phyloP scores from a whole-genome alignment of 805 yeast species.

The Kuraishia hungarica region DNA sequence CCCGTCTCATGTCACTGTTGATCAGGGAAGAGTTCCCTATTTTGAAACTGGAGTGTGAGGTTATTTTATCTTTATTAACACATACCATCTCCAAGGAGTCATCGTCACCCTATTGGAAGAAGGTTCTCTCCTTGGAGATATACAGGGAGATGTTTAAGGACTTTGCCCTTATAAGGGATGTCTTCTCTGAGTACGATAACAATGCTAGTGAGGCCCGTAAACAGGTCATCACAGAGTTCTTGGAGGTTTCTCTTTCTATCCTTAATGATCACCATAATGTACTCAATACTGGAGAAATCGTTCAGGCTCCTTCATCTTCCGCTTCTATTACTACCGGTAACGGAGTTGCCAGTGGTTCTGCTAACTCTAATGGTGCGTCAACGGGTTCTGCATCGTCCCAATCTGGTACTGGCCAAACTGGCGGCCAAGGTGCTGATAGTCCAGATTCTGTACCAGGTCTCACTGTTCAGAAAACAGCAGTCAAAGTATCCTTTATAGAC shows the following conservation, averaged over 20 bases:
- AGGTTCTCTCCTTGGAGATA: conserved; percentile 64
- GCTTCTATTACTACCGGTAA: conserved; percentile 6
- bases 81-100: conserved; percentile 59
- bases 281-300: conserved; percentile 25
- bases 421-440: background rate
- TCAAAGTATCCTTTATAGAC: conserved; percentile 57
- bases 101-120: conserved; percentile 61
- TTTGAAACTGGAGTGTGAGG: conserved; percentile 73
- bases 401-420: conserved; percentile 2
- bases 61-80: conserved; percentile 64
- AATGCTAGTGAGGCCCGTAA: conserved; percentile 40
- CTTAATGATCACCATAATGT: conserved; percentile 22
- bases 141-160: conserved; percentile 54
- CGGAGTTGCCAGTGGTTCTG: too few species aligned
- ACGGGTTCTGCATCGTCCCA: conserved; percentile 1
- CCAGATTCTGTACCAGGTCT: conserved; percentile 20
- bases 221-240: conserved; percentile 48
- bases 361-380: too few species aligned
- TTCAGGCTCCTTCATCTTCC: conserved; percentile 17
- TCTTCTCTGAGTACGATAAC: conserved; percentile 59
- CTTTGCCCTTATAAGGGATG: conserved; percentile 35
- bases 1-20: conserved; percentile 59
- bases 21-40: conserved; percentile 52
- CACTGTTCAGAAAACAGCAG: conserved; percentile 32
- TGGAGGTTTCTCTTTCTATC: conserved; percentile 31